Evolutionary conservation across 306 rosid genomes (phyloP).

Genomic region (Quercus robur): DNA sequence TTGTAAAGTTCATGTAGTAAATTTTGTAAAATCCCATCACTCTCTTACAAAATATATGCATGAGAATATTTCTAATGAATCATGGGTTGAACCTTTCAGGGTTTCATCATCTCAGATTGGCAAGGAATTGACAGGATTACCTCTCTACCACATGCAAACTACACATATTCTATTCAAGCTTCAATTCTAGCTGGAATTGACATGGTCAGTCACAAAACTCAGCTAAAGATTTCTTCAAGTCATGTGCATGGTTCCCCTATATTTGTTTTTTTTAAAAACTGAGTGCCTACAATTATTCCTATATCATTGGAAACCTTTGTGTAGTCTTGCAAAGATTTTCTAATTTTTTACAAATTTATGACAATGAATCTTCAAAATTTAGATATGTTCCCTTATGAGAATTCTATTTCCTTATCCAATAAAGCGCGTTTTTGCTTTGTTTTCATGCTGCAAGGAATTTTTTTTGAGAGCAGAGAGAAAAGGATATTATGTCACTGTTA

Average conservation of each 20-base stretch:
- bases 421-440: neutral
- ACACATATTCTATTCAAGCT: slow-evolving; percentile 4
- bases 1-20: too few relatives aligned
- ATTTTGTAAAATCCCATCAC: too few relatives aligned
- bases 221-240: neutral
- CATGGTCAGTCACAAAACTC: neutral
- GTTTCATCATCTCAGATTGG: slow-evolving; percentile 4
- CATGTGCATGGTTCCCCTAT: neutral
- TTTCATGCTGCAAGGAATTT: neutral
- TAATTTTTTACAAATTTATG: neutral
- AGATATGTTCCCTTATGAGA: neutral
- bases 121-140: slow-evolving; percentile 12
- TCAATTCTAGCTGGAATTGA: slow-evolving; percentile 1
- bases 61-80: neutral
- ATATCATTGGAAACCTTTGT: neutral
- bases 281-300: neutral
- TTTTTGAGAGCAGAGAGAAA: neutral
- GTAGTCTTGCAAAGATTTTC: neutral
- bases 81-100: neutral
- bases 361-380: neutral
- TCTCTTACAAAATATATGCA: neutral
- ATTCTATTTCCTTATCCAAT: neutral
- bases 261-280: neutral
- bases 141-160: neutral
- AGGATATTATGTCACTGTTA: too few relatives aligned